Conservation (phyloP, 176 grass and related monocot genomes). For the Aegilops longissima region DNA sequence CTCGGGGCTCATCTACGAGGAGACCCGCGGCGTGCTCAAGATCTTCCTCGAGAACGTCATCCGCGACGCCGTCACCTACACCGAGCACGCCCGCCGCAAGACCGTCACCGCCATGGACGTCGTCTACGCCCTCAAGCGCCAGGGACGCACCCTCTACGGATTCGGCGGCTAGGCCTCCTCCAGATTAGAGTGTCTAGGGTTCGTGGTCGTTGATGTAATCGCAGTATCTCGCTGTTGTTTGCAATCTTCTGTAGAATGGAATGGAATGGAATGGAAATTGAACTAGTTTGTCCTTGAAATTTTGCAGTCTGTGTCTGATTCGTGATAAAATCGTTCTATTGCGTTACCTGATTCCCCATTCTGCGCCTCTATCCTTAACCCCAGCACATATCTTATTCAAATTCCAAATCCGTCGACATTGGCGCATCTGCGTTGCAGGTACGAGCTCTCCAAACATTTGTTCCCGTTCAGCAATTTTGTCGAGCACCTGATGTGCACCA, state of each 20-base stretch:
- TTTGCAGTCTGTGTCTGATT: no score
- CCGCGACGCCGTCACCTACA: not conserved
- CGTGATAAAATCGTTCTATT: no score
- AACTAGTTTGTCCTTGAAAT: not conserved
- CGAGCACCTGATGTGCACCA: not conserved
- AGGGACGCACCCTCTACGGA: constrained; percentile 5
- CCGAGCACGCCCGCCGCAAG: not conserved
- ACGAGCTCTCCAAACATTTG: not conserved
- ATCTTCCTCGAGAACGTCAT: not conserved
- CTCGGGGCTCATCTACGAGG: constrained; percentile 88
- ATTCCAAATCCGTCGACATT: no score
- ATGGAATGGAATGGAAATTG: not conserved
- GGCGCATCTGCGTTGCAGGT: not conserved
- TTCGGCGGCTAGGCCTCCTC: constrained; percentile 54
- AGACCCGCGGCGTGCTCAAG: constrained; percentile 44
- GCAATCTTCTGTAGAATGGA: not conserved
- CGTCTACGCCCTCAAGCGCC: not conserved
- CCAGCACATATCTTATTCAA: no score
- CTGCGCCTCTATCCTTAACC: no score
- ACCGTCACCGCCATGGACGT: not conserved
- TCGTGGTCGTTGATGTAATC: not conserved
- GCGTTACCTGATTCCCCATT: no score
- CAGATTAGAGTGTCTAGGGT: not conserved
- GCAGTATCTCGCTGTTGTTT: not conserved
- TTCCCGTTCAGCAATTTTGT: not conserved